Conservation (phyloP, 305 asterid genomes). For the Fraxinus floribunda region DNA sequence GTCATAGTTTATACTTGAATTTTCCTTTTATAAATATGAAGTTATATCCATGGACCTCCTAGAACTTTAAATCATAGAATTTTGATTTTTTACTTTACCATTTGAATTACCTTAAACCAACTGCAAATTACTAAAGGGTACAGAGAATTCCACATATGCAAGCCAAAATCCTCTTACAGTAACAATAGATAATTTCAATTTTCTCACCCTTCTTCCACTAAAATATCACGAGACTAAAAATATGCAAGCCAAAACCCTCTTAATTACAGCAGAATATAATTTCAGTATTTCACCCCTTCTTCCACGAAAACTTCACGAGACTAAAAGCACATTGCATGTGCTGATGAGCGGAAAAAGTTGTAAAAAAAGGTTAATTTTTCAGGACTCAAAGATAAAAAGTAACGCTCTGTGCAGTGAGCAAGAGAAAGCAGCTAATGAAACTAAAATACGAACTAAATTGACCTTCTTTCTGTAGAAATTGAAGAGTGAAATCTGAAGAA, state of each 20-base stretch:
- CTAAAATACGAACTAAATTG: constrained; percentile 5
- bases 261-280: neutral
- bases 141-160: neutral
- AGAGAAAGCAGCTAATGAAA: neutral
- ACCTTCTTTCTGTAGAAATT: constrained; percentile 95
- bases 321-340: neutral
- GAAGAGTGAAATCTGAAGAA: constrained; percentile 32
- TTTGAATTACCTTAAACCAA: neutral
- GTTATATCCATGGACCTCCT: neutral
- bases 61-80: neutral
- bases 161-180: neutral
- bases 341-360: neutral
- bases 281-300: neutral
- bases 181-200: too few species aligned
- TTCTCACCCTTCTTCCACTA: too few species aligned
- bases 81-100: neutral
- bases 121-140: neutral
- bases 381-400: neutral
- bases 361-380: neutral
- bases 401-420: neutral
- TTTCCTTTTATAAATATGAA: too few species aligned
- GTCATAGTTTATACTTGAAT: neutral
- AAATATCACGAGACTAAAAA: too few species aligned
- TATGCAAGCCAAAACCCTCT: neutral
- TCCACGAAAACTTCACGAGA: neutral